These are phyloP conservation scores for Termitomyces sp. DNA, from an alignment of 768 basidiomycete species.

Conservation along the genomic window DNA sequence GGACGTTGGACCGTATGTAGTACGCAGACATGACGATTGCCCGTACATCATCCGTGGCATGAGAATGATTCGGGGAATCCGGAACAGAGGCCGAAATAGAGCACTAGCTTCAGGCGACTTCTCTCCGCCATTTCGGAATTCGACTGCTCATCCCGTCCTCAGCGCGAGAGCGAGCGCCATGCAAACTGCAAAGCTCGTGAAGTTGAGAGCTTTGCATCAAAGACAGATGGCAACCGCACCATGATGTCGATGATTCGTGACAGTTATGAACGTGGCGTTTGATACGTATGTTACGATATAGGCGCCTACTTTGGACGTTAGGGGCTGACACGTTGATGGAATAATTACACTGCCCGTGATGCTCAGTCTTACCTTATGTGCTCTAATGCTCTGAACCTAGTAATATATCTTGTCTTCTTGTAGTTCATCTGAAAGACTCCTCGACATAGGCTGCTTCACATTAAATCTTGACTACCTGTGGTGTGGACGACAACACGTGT, in stretches of 20 bases:
- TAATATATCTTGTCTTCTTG: not conserved
- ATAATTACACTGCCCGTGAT: not conserved
- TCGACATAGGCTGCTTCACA: not conserved
- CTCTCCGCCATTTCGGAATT: not conserved
- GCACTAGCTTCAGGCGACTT: not conserved
- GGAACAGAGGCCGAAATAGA: not conserved
- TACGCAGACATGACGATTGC: not conserved
- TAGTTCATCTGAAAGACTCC: not conserved
- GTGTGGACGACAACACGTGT: not conserved
- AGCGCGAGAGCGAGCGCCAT: not conserved
- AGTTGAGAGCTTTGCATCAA: not conserved
- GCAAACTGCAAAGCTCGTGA: not conserved
- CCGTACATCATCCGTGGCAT: not conserved
- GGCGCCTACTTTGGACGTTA: not conserved
- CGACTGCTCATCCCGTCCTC: not conserved
- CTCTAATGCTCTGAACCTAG: not conserved
- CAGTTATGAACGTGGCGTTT: conserved; percentile 1
- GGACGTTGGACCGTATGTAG: not conserved
- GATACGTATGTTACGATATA: not conserved
- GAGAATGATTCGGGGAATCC: not conserved
- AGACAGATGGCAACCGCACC: not conserved
- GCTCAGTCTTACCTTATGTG: not conserved
- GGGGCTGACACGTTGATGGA: conserved; percentile 4
- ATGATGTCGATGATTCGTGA: not conserved
- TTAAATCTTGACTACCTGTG: not conserved